Percentiles rank a stretch among this genome's conserved stretches.
phyloP scores from a whole-genome alignment of 352 stramenopile genomes.

The Pythium grandisporangium region DNA sequence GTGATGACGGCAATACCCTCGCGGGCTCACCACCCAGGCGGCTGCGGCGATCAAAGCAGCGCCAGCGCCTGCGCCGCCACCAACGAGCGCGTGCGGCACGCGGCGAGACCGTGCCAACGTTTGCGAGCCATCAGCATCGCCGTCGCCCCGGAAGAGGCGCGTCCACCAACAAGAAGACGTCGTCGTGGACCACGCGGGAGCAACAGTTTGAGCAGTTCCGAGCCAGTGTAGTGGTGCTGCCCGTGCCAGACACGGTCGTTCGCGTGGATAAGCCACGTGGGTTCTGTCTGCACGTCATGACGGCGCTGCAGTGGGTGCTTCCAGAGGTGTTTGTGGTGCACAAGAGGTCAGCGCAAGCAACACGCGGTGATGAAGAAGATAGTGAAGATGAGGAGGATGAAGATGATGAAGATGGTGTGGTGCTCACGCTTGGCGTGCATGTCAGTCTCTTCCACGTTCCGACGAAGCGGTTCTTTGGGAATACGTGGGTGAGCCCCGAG shows the following conservation, averaged over 20 bases:
- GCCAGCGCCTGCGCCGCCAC: no score
- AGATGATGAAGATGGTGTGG: conserved; percentile 31
- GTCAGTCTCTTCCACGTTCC: conserved; percentile 85
- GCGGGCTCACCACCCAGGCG: no score
- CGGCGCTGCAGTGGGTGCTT: conserved; percentile 56
- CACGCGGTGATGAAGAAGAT: conserved; percentile 5
- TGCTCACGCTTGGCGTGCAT: conserved; percentile 66
- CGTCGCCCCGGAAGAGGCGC: no score
- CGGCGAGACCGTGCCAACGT: no score
- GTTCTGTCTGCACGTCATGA: conserved; percentile 59
- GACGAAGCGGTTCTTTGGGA: conserved; percentile 88
- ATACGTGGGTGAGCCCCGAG: conserved; percentile 83
- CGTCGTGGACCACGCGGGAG: conserved; percentile 46
- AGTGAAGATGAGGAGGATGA: conserved; percentile 16
- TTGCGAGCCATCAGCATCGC: no score
- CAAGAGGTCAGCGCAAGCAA: conserved; percentile 6
- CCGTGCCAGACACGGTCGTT: conserved; percentile 37
- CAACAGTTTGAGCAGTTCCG: conserved; percentile 77
- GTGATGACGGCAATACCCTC: no score
- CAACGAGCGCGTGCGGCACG: no score
- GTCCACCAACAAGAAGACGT: no score
- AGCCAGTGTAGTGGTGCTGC: conserved; percentile 43
- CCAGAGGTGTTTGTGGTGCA: conserved; percentile 29
- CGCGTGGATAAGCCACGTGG: conserved; percentile 50
- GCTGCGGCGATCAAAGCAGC: no score